Conservation (phyloP, 73 alveolate genomes). For the Uronychia binucleata region DNA sequence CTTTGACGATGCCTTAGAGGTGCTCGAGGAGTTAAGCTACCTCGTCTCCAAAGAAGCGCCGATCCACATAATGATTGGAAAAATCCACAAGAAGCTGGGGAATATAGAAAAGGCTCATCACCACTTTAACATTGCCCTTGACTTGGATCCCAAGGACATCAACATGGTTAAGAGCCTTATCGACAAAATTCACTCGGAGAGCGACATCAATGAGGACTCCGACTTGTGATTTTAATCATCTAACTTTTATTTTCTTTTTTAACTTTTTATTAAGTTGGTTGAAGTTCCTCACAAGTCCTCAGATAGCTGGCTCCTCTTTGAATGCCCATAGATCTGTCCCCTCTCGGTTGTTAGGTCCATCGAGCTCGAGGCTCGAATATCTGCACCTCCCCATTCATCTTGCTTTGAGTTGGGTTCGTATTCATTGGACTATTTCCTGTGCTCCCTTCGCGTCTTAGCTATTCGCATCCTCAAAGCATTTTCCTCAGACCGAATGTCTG, state of each 20-base stretch:
- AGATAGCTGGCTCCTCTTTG: background rate
- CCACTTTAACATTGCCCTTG: constrained; percentile 88
- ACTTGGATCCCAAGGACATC: constrained; percentile 91
- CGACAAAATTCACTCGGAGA: constrained; percentile 76
- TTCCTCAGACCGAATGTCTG: no score
- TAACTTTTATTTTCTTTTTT: background rate
- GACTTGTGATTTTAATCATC: constrained; percentile 8
- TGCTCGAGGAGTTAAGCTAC: constrained; percentile 73
- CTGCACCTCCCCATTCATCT: no score
- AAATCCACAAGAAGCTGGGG: constrained; percentile 82
- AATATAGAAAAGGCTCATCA: constrained; percentile 85
- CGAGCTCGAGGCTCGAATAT: no score
- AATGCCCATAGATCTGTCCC: no score
- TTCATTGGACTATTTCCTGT: no score
- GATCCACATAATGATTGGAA: constrained; percentile 91
- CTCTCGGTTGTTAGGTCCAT: no score
- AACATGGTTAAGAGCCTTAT: constrained; percentile 85
- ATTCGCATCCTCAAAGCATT: no score
- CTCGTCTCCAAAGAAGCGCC: constrained; percentile 95
- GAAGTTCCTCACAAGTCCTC: background rate
- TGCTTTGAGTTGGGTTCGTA: background rate
- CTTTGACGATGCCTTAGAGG: constrained; percentile 88
- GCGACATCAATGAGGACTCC: constrained; percentile 55
- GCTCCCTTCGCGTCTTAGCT: no score
- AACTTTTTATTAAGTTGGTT: background rate